Base-by-base conservation (phyloP, 179 eudicot species). In the Vitellaria paradoxa region DNA sequence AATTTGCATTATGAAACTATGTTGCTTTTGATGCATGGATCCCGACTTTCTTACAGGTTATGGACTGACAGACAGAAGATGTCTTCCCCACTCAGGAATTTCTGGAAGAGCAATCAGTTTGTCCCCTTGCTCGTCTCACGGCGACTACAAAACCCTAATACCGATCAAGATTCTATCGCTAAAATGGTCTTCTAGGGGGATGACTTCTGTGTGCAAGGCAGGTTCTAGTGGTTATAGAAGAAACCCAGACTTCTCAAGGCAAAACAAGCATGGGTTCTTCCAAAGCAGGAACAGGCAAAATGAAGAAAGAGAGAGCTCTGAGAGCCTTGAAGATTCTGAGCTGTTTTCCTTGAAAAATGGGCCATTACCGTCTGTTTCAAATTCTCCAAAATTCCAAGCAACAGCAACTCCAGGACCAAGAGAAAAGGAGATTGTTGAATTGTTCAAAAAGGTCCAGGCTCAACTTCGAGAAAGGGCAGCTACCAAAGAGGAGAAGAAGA, bases 351-450 rank as follows among this genome's bases (percentile, higher is more conserved):
- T 90, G 5, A 91, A 87, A 85, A 96, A 94, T 49, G 99, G 96
- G 56, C 87, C 91, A 23, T 68, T 87, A 37, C 91, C 84, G 82
- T 90, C 92, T 47, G 76, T 77, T n/a, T 85, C 91, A 40, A 81
- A 81, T 65, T 76, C 76, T 72, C 80, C 83, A n/a, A 94, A 81
- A 67, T 79, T 80, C 77, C 91, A 89, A 73, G 85, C 94, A 24
- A 87, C 94, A 40, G 84, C 94, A 62, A 56, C 86, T 81, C 93
- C 98, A 5, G 97, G 98, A 40, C 92, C 88, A 9, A 86, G 90
- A 79, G 97, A 94, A 80, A 87, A 80, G 81, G 98, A 89, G 82
- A 88, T 96, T 80, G 92, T 96, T 37, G 92, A 94, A 79, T 82
- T 96, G 47, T 96, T 96, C 75, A 80, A 85, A 45, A 91, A 87